These are phyloP conservation scores for Sonneratia caseolaris DNA, from an alignment of 345 rosid species.

Conservation along the genomic window DNA sequence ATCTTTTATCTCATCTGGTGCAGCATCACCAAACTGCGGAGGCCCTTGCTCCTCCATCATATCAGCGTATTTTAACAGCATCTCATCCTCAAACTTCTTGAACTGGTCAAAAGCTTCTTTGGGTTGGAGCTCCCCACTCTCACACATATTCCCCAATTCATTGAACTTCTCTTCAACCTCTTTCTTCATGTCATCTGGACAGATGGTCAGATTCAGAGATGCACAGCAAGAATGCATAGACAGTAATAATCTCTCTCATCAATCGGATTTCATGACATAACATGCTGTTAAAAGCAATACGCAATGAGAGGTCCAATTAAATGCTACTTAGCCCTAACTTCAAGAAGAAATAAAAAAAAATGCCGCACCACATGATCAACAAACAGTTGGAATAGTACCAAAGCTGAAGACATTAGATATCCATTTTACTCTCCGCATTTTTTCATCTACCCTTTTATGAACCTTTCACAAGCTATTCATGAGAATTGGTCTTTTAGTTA, in stretches of 20 bases:
- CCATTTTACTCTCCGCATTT: neutral
- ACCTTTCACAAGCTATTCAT: neutral
- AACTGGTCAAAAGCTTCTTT: conserved; percentile 75
- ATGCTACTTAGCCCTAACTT: neutral
- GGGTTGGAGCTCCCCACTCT: conserved; percentile 61
- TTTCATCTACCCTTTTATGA: neutral
- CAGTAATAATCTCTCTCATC: neutral
- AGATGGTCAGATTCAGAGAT: conserved; percentile 4
- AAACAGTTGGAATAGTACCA: neutral
- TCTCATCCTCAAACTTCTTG: conserved; percentile 81
- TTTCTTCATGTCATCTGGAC: conserved; percentile 69
- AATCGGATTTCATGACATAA: neutral
- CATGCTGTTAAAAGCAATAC: neutral
- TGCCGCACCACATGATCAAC: neutral
- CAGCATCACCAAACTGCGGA: conserved; percentile 42
- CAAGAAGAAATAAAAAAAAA: neutral
- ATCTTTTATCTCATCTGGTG: conserved; percentile 37
- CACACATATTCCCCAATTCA: conserved; percentile 84
- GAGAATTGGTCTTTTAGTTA: neutral
- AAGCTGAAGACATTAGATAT: neutral
- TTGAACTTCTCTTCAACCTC: conserved; percentile 68
- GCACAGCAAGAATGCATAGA: neutral
- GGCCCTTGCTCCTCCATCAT: conserved; percentile 60
- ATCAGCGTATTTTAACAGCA: conserved; percentile 56
- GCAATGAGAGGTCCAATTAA: neutral